Percentiles rank a stretch among this genome's conserved stretches.
Evolutionary conservation across 2,329 filamentous ascomycete genomes (phyloP).

Genomic region (Daldinia sp.): DNA sequence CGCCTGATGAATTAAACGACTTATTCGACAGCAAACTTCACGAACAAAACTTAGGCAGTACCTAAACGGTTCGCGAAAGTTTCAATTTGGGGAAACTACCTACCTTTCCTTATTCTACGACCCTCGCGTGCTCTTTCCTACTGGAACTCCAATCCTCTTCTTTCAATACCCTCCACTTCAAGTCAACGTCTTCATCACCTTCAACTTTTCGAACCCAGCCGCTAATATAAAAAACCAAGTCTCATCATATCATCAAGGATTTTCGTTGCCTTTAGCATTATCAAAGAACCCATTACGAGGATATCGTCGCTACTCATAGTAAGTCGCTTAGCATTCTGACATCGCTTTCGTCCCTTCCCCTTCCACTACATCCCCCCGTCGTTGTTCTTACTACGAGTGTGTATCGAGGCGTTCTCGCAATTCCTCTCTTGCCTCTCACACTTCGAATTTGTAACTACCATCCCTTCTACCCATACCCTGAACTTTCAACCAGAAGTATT

Average conservation of each 20-base stretch:
- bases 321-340: neutral
- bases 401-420: neutral
- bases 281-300: neutral
- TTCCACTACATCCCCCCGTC: neutral
- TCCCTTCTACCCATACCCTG: neutral
- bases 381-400: neutral
- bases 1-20: neutral
- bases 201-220: neutral
- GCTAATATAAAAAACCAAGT: neutral
- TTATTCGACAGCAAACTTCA: neutral
- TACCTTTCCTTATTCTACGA: neutral
- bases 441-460: neutral
- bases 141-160: neutral
- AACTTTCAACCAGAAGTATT: neutral
- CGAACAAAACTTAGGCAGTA: neutral
- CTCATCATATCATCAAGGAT: neutral
- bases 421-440: neutral
- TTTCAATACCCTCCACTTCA: neutral
- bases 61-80: too few species aligned
- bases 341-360: neutral
- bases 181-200: neutral
- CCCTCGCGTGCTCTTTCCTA: neutral
- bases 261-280: neutral
- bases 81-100: too few species aligned
- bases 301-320: neutral